These are phyloP conservation scores for Balansia obtecta DNA, from an alignment of 2,329 filamentous ascomycete genomes.

Conservation along the genomic window DNA sequence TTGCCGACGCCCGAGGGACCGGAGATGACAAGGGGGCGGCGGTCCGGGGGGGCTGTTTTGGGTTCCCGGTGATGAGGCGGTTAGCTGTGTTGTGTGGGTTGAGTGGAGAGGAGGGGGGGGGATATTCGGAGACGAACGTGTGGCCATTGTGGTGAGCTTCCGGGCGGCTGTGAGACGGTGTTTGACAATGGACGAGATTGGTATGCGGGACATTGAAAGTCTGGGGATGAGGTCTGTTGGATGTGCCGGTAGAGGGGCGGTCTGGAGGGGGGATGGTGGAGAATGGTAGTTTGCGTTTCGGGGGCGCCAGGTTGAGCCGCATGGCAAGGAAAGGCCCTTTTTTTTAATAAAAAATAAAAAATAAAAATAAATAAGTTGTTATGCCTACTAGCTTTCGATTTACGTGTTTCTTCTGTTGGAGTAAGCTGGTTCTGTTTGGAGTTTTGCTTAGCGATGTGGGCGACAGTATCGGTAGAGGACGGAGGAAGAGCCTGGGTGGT, in stretches of 20 bases:
- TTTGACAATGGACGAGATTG: background rate
- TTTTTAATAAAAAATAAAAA: no score
- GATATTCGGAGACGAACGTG: slow-evolving; percentile 7
- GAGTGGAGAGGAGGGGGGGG: background rate
- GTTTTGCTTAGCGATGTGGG: no score
- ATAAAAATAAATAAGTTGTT: no score
- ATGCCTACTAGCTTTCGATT: no score
- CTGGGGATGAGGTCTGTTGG: background rate
- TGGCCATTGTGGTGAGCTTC: slow-evolving; percentile 11
- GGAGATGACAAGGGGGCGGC: slow-evolving; percentile 60
- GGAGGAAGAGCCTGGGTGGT: no score
- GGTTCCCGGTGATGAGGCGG: background rate
- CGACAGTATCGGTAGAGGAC: no score
- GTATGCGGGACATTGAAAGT: slow-evolving; percentile 6
- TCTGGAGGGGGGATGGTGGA: background rate
- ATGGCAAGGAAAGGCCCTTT: no score
- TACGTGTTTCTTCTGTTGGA: no score
- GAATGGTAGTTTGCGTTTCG: background rate
- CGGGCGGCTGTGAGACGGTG: background rate
- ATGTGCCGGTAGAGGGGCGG: background rate
- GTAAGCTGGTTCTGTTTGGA: no score
- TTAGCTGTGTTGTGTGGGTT: background rate
- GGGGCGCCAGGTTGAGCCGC: background rate
- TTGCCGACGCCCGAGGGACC: slow-evolving; percentile 71
- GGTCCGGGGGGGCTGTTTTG: slow-evolving; percentile 26